Evolutionary conservation across 2,329 filamentous ascomycete species (phyloP).

Genomic region (Albifimbria verrucaria): DNA sequence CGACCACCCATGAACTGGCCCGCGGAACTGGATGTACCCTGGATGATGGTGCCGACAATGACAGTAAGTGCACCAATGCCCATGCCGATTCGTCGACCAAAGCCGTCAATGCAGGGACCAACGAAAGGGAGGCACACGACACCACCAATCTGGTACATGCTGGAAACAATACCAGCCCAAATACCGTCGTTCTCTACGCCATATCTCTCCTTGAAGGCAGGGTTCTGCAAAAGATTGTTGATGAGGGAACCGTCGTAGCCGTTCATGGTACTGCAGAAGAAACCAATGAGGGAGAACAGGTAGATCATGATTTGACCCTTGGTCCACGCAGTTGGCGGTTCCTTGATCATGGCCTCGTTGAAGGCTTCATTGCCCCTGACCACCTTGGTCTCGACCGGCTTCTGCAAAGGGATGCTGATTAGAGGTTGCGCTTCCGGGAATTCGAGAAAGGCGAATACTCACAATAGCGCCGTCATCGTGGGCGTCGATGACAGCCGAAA

Average conservation of each 20-base stretch:
- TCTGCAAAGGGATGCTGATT: constrained; percentile 1
- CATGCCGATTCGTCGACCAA: constrained; percentile 37
- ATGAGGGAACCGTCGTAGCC: constrained; percentile 50
- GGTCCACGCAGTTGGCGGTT: constrained; percentile 42
- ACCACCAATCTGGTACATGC: constrained; percentile 51
- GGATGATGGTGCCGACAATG: constrained; percentile 42
- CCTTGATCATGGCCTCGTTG: constrained; percentile 52
- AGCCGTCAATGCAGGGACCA: constrained; percentile 43
- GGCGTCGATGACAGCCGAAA: too few species aligned
- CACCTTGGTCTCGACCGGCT: constrained; percentile 33
- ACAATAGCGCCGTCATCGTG: too few species aligned
- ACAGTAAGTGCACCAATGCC: constrained; percentile 36
- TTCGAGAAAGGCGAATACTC: too few species aligned
- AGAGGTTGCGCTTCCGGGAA: too few species aligned
- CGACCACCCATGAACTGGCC: constrained; percentile 52
- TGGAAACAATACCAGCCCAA: constrained; percentile 46
- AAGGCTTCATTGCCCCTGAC: constrained; percentile 51
- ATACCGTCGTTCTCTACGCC: constrained; percentile 39
- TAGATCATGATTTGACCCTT: constrained; percentile 38
- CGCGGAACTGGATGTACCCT: constrained; percentile 34
- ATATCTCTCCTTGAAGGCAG: constrained; percentile 36
- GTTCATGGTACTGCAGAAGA: constrained; percentile 50
- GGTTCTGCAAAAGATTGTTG: constrained; percentile 44
- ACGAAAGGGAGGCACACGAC: constrained; percentile 43
- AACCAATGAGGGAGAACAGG: constrained; percentile 41